A percentile compares a stretch with the other conserved stretches of the same genome.
phyloP scores from a whole-genome alignment of 345 rosid species.

The Citrus trifoliata region DNA sequence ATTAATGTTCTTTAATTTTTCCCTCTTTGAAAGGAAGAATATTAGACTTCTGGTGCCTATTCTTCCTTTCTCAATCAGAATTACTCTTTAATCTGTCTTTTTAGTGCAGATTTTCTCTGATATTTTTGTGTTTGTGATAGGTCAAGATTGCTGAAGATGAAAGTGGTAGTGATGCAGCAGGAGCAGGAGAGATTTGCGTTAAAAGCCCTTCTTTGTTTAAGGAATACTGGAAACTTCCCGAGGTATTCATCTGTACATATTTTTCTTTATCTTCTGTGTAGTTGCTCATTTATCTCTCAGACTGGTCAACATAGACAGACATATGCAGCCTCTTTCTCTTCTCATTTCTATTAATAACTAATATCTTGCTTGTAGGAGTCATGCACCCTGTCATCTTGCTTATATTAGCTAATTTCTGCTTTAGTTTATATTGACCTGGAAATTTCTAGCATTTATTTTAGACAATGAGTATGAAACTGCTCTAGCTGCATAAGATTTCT shows the following conservation, averaged over 20 bases:
- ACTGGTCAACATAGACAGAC: not conserved
- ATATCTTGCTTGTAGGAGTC: not conserved
- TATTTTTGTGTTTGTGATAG: conserved; percentile 34
- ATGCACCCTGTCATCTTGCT: not conserved
- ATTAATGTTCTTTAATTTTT: not conserved
- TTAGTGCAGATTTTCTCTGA: not conserved
- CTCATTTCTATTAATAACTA: not conserved
- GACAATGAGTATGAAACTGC: not conserved
- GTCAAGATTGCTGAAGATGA: conserved; percentile 66
- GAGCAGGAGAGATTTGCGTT: conserved; percentile 84
- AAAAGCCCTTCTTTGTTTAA: conserved; percentile 91
- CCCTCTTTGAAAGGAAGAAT: not conserved
- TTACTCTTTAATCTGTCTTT: not conserved
- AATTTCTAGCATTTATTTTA: not conserved
- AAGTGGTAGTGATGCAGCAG: conserved; percentile 39
- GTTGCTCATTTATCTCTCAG: not conserved
- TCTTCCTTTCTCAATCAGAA: not conserved
- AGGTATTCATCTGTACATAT: conserved; percentile 36
- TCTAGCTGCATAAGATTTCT: not conserved
- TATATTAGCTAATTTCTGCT: not conserved
- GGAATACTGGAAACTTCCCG: conserved; percentile 96
- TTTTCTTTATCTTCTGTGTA: not conserved
- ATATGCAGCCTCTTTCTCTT: not conserved
- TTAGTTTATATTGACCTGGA: not conserved
- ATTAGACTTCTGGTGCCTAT: not conserved